Percentiles rank a stretch among this genome's conserved stretches.
Conservation (phyloP, 495 filamentous ascomycete species). For the Talaromyces ruber region DNA sequence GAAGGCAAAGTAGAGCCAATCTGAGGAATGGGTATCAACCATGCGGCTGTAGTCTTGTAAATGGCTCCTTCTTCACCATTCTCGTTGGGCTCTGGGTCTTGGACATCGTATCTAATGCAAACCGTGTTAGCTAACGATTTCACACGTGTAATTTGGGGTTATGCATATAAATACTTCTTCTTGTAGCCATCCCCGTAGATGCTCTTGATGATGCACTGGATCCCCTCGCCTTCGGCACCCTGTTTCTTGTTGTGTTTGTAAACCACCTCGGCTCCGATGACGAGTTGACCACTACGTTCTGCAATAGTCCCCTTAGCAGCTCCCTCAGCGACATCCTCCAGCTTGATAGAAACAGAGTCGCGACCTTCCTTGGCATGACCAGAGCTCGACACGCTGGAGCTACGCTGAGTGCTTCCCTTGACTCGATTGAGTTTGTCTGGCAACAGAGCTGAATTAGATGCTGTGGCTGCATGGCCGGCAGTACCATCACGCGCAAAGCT, state of each 20-base stretch:
- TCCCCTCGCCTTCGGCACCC: slow-evolving; percentile 57
- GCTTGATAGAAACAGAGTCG: slow-evolving; percentile 36
- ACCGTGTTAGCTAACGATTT: background rate
- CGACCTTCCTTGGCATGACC: slow-evolving; percentile 28
- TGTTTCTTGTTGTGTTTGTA: slow-evolving; percentile 69
- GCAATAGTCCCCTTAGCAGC: slow-evolving; percentile 35
- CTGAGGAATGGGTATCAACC: slow-evolving; percentile 76
- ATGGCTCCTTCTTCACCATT: slow-evolving; percentile 61
- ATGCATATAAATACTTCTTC: slow-evolving; percentile 44
- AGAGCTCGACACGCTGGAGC: slow-evolving; percentile 46
- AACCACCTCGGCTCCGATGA: slow-evolving; percentile 72
- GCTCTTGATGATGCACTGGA: slow-evolving; percentile 78
- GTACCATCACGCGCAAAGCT: slow-evolving; percentile 63
- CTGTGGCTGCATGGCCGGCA: slow-evolving; percentile 60
- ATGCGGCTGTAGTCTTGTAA: slow-evolving; percentile 69
- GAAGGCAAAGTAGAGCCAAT: slow-evolving; percentile 48
- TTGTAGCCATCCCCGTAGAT: slow-evolving; percentile 81
- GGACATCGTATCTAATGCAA: slow-evolving; percentile 70
- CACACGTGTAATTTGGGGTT: background rate
- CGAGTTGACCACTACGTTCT: slow-evolving; percentile 46
- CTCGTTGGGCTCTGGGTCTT: slow-evolving; percentile 85
- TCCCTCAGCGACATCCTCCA: slow-evolving; percentile 47
- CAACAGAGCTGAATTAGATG: slow-evolving; percentile 39
- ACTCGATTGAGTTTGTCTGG: slow-evolving; percentile 36
- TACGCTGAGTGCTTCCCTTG: slow-evolving; percentile 41